Evolutionary conservation across 1,139 yeast species (phyloP), one percentile per base, ranked within the genome.

Genomic region (Suhomyces coccinellae): DNA sequence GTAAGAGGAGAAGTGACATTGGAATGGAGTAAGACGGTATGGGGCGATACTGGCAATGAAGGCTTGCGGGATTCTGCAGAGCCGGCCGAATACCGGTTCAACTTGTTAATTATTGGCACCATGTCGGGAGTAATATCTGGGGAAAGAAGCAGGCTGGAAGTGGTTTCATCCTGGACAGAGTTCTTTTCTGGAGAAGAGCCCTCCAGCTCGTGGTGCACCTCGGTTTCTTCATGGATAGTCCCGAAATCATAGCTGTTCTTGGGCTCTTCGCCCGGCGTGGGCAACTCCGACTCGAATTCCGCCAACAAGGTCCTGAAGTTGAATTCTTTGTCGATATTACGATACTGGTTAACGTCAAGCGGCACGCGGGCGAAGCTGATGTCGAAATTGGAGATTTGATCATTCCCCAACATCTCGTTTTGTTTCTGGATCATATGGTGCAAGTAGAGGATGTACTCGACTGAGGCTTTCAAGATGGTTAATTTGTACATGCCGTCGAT

Each of bases 391-490:
- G 33, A 2, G 29, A 17, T 28, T 38, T 50, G 43, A 53, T 47
- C 55, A 13, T 5, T 9, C 13, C 24, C 39, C 47, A 73, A 56
- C 52, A 77, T 58, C 47, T 65, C 58, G 47, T 69, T 68, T 55
- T 79, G 82, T 47, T 75, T 64, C 47, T 72, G 71, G 34, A 83
- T 73, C 10, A 82, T 74, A 46, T 76, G 73, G 58, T 86, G 90
- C 40, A 87, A 69, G 57, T 85, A 85, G 50, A 81, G 73, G 49
- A 87, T 83, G 59, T 87, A 87, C 55, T 86, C 91, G 24, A 87
- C 96, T 0, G 93, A 82, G 16, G 89, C 85, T 62, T 87, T 89
- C 38, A 87, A 67, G 26, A 87, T 86, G 12, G 90, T 87, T 50
- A 87, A 74, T 63, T 87, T 87, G 66, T 87, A 89, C 81, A 87